Evolutionary conservation across 108 stramenopile genomes (phyloP).

Genomic region (Skeletonema marinoi): DNA sequence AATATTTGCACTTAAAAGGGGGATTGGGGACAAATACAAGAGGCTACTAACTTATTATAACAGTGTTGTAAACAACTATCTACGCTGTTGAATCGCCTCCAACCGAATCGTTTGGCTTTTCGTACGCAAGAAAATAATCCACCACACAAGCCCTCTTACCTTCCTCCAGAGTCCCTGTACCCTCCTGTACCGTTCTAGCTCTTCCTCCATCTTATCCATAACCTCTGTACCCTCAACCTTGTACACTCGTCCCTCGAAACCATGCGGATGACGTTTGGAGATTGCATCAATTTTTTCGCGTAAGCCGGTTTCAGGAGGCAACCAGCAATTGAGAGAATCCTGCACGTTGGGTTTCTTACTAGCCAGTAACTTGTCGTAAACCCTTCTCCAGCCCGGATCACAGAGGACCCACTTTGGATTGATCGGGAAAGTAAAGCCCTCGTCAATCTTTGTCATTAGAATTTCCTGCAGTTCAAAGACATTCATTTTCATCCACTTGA

Average conservation of each 20-base stretch:
- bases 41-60: too few species aligned
- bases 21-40: too few species aligned
- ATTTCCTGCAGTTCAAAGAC: conserved; percentile 48
- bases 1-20: too few species aligned
- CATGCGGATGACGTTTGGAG: conserved; percentile 53
- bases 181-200: neutral
- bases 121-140: neutral
- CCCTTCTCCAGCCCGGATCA: conserved; percentile 74
- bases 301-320: conserved; percentile 55
- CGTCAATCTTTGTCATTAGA: conserved; percentile 50
- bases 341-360: conserved; percentile 52
- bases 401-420: conserved; percentile 72
- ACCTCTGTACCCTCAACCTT: neutral
- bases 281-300: conserved; percentile 65
- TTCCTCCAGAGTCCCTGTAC: neutral
- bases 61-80: too few species aligned
- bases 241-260: conserved; percentile 36
- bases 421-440: conserved; percentile 61
- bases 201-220: conserved; percentile 5
- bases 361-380: conserved; percentile 63
- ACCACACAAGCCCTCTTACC: neutral
- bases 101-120: too few species aligned
- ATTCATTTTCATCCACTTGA: conserved; percentile 57
- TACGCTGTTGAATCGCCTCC: too few species aligned
- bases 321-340: conserved; percentile 59